phyloP scores from a whole-genome alignment of 73 alveolate species.

The Tetrahymena thermophila region DNA sequence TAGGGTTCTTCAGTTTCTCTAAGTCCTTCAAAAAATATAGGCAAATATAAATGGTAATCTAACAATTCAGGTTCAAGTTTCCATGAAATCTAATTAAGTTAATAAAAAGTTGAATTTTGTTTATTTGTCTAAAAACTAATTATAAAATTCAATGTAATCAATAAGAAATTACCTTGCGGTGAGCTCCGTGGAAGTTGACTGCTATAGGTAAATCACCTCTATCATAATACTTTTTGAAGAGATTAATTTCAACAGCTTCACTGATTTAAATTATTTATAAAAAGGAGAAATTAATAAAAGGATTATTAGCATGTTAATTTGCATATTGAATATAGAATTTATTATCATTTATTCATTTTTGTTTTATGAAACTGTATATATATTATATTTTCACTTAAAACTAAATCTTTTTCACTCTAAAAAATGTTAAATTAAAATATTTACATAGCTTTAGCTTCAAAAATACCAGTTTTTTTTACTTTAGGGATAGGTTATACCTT shows the following conservation, averaged over 20 bases:
- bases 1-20: conserved; percentile 97
- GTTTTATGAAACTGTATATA: conserved; percentile 12
- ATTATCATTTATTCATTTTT: neutral
- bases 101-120: neutral
- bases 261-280: neutral
- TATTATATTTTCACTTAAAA: neutral
- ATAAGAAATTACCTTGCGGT: conserved; percentile 33
- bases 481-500: conserved; percentile 15
- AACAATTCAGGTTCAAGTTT: conserved; percentile 85
- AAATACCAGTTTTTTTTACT: conserved; percentile 33
- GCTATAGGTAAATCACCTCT: conserved; percentile 82
- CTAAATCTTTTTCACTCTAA: neutral
- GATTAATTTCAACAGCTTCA: conserved; percentile 29
- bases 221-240: conserved; percentile 70
- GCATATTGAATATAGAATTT: neutral
- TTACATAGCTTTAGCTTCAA: conserved; percentile 28
- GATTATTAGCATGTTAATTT: neutral
- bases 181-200: conserved; percentile 70
- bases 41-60: conserved; percentile 91
- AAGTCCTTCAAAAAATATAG: conserved; percentile 95
- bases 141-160: neutral
- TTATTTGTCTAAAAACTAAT: neutral
- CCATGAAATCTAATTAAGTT: conserved; percentile 15
- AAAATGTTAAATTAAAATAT: neutral
- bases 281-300: too few relatives aligned